Evolutionary conservation across 176 grass and related monocot genomes (phyloP), one percentile per base, ranked within the genome.

Genomic region (Urochloa ruziziensis): DNA sequence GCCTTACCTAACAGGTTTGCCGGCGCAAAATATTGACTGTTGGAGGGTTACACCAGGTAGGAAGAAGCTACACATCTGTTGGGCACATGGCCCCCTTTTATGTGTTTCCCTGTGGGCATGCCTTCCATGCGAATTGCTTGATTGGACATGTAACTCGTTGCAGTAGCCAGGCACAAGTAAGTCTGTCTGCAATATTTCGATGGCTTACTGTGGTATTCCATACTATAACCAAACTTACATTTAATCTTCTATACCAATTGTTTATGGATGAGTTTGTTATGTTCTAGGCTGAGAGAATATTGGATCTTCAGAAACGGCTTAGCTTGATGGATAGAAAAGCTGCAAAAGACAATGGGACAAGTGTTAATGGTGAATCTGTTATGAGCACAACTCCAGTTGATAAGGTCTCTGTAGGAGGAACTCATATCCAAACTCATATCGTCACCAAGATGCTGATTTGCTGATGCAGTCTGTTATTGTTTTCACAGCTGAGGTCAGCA

Each of bases 91-190:
- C 91, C 11, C 96, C 96, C n/a, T 91, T 99, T 70, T 99, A 95
- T 87, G 89, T 99, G 73, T 99, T 99, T 75, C 96, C 96, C 24
- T 99, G 96, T 87, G 90, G 93, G 14, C 96, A 99, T 32, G 69
- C 93, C 65, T 96, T 99, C 62, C 96, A 99, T 76, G 91, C 96
- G 1, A 89, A 89, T 75, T 99, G 96, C 90, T 86, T 99, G 83
- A 99, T 99, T 53, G 91, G 62, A 19, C 96, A 92, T 90, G 91
- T 99, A 53, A 96, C 93, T 56, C 84, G 67, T 56, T 95, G 93
- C 89, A 88, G 87, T 23, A 94, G 48, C 73, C 85, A 76, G 81
- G 75, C n/a, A 14, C 93, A 90, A 74, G 96, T 92, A 89, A 88
- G 93, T 95, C 44, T 1, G 4, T 58, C 25, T 83, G 52, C 39